Evolutionary conservation across 176 grass and related monocot genomes (phyloP).

Genomic region (Luzula sylvatica): DNA sequence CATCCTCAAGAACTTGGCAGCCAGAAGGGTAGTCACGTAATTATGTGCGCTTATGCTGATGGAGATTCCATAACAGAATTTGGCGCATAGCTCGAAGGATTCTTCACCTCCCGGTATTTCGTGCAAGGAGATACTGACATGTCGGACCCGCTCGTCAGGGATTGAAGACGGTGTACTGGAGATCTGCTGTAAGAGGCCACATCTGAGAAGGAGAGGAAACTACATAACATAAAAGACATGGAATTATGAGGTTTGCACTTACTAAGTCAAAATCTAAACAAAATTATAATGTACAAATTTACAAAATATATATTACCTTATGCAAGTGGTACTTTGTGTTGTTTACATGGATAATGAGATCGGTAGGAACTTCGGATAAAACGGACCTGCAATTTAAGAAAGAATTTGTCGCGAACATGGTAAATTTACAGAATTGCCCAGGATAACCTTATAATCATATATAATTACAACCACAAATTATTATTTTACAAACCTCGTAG

Average conservation of each 20-base stretch:
- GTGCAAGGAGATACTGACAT: conserved; percentile 44
- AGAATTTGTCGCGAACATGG: neutral
- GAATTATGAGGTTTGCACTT: conserved; percentile 69
- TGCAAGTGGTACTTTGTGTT: conserved; percentile 90
- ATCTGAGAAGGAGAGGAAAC: conserved; percentile 97
- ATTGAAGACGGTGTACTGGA: conserved; percentile 36
- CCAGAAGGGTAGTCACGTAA: conserved; percentile 46
- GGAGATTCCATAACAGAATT: conserved; percentile 91
- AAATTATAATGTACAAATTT: neutral
- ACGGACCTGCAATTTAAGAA: conserved; percentile 52
- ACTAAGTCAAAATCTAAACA: conserved; percentile 24
- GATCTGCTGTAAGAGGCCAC: conserved; percentile 66
- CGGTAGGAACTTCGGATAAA: conserved; percentile 66
- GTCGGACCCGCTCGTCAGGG: conserved; percentile 28
- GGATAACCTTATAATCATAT: too few relatives aligned
- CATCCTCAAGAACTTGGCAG: conserved; percentile 77
- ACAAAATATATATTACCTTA: conserved; percentile 44
- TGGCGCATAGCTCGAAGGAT: conserved; percentile 83
- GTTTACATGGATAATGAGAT: conserved; percentile 85
- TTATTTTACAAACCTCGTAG: conserved; percentile 64
- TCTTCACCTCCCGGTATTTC: conserved; percentile 70
- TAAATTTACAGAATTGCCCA: neutral
- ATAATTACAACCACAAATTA: too few relatives aligned
- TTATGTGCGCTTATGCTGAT: conserved; percentile 73
- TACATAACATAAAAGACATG: conserved; percentile 84